Evolutionary conservation across 352 stramenopile genomes (phyloP), one percentile per base, ranked within the genome.

Genomic region (Phytopythium vexans): DNA sequence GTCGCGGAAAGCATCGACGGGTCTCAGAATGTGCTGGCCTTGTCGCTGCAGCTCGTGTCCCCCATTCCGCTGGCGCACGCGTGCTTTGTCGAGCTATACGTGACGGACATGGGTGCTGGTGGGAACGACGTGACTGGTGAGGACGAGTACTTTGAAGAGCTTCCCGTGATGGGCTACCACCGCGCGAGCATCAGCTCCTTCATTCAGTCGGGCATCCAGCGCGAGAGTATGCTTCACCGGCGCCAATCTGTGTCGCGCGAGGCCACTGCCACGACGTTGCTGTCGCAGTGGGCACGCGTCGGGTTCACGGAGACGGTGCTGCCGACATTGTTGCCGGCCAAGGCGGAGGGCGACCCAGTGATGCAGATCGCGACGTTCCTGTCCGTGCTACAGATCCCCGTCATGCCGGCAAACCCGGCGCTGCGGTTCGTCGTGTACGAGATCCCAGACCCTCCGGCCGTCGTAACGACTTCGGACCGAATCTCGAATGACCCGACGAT

Each of bases 351-450:
- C 2, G 47, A 53, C 12, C 35, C 55, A 7, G 66, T 78, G 15
- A 77, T 62, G 6, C 79, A 91, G 52, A 68, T 85, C 27, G 81
- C 83, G 32, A 83, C 68, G 6, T 94, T 94, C 52, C 68, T 89
- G 63, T 92, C 81, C 11, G 80, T 90, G 6, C 59, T 94, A 9
- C 81, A 94, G 55, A 81, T 92, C 31, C 81, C 83, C 9, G 66
- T 86, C 33, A 77, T 89, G 65, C 64, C 74, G 27, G 52, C 68
- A 4, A 86, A 88, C 31, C 67, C 79, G 3, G 71, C 88, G 48
- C 57, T 94, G 27, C 83, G 83, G 9, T 94, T 94, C 44, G 79
- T 94, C 3, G 77, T 92, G 38, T 92, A 94, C 57, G 78, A 91
- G 54, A 68, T 91, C n/a, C 68, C 68, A n/a, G 81, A 89, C 33